These are phyloP conservation scores for Peribolospora kevripleyi DNA, from an alignment of 768 basidiomycete genomes.

Conservation along the genomic window DNA sequence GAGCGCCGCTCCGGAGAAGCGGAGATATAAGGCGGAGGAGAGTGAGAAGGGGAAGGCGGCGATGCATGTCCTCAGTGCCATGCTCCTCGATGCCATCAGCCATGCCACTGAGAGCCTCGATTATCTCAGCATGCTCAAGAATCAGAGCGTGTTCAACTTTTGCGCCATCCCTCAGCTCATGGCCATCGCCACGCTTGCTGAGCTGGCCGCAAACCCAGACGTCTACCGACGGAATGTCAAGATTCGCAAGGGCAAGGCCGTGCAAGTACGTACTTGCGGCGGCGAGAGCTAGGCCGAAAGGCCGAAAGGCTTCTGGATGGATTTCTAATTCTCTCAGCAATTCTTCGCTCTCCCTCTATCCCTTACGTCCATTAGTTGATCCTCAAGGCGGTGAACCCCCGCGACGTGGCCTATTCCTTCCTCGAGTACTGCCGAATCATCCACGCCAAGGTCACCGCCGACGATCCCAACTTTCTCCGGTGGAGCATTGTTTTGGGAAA, in stretches of 20 bases:
- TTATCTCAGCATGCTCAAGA: constrained; percentile 61
- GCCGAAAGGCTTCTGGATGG: neutral
- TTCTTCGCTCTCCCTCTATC: neutral
- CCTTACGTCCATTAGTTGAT: constrained; percentile 37
- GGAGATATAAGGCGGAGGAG: constrained; percentile 21
- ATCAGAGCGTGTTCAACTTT: constrained; percentile 85
- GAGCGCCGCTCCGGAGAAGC: constrained; percentile 18
- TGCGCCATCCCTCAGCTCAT: constrained; percentile 82
- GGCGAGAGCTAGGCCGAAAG: neutral
- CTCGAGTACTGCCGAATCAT: constrained; percentile 55
- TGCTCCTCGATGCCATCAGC: constrained; percentile 65
- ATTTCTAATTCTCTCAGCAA: neutral
- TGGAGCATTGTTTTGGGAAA: constrained; percentile 64
- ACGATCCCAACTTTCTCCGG: constrained; percentile 67
- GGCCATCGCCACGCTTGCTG: constrained; percentile 78
- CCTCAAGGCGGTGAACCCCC: constrained; percentile 70
- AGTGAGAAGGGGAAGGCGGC: constrained; percentile 39
- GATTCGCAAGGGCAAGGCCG: constrained; percentile 78
- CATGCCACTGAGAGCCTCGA: constrained; percentile 71
- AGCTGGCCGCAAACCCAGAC: constrained; percentile 76
- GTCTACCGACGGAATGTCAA: constrained; percentile 79
- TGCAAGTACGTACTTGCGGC: constrained; percentile 31
- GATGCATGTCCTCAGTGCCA: constrained; percentile 57
- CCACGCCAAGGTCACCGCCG: constrained; percentile 48
- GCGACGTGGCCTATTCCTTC: constrained; percentile 76